A percentile compares a stretch with the other conserved stretches of the same genome.
Conservation (phyloP, 805 yeast species). For the Myxozyma melibiosi region DNA sequence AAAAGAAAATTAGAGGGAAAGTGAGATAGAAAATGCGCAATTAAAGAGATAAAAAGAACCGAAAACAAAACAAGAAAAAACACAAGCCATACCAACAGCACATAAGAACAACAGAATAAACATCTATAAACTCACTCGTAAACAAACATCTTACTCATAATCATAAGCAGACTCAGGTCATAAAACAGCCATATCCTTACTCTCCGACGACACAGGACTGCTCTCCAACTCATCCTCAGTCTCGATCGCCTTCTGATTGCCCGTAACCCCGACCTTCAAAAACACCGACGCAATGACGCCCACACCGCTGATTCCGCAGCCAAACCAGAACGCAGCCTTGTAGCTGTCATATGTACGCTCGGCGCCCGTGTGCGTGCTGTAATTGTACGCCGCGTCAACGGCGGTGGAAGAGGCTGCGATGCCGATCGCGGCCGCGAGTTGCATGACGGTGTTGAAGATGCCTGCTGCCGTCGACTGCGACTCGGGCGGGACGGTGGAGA, state of each 20-base stretch:
- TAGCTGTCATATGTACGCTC: slow-evolving; percentile 19
- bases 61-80: too few relatives aligned
- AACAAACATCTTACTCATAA: too few relatives aligned
- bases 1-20: too few relatives aligned
- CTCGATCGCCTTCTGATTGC: not conserved
- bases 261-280: slow-evolving; percentile 42
- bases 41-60: too few relatives aligned
- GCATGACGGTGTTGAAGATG: slow-evolving; percentile 50
- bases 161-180: too few relatives aligned
- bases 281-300: slow-evolving; percentile 40
- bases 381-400: slow-evolving; percentile 41
- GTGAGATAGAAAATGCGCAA: too few relatives aligned
- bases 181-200: too few relatives aligned
- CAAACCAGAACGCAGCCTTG: slow-evolving; percentile 25
- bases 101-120: too few relatives aligned
- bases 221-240: too few relatives aligned
- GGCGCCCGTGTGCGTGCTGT: not conserved
- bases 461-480: slow-evolving; percentile 54
- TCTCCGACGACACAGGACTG: too few relatives aligned
- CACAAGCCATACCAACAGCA: too few relatives aligned
- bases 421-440: slow-evolving; percentile 48
- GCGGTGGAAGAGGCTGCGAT: slow-evolving; percentile 47
- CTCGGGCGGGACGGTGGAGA: slow-evolving; percentile 47
- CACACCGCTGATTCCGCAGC: slow-evolving; percentile 16
- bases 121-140: too few relatives aligned